Evolutionary conservation across 148 eudicot genomes (phyloP), one percentile per base, ranked within the genome.

Genomic region (Camellia japonica): DNA sequence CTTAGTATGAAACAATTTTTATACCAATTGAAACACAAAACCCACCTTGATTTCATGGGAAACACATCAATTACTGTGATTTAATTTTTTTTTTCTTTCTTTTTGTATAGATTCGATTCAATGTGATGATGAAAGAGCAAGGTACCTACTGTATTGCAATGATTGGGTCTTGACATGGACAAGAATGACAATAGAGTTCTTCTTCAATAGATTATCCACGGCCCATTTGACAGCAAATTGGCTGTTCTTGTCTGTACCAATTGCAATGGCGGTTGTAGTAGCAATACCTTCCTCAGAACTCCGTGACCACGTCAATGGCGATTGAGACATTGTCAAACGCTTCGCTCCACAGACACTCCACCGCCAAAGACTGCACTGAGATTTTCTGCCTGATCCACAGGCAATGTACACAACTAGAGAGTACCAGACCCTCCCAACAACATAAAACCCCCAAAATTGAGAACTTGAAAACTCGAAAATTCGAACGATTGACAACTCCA

Each of bases 161-260:
- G 62, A 65, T 3, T 82, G 85, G 71, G 84, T 84, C 75, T 75
- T 83, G 73, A 94, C 98, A 63, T 94, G 97, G 8, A 91, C 51
- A 54, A 94, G 90, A 73, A 86, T 59, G 68, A 91, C 84, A 1
- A 20, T 54, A 41, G 66, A 30, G 11, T 82, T 81, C 52, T 85
- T 90, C 78, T 81, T 80, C 61, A 72, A 16, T 16, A 90, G 82
- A 75, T 90, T 85, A 12, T 91, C 94, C 54, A 91, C 68, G 20
- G 93, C 89, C 97, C 98, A 94, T 84, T 84, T 82, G 20, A 93
- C 86, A 46, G 98, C 97, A 18, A 63, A 77, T 66, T 87, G 90
- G 80, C 95, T 91, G 77, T 86, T 87, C 88, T 88, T 94, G 82
- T 91, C 95, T 66, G 82, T 89, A 67, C 93, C 98, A 23, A 94